Evolutionary conservation across 2,329 filamentous ascomycete species (phyloP).

Genomic region (Exophiala xenobiotica): DNA sequence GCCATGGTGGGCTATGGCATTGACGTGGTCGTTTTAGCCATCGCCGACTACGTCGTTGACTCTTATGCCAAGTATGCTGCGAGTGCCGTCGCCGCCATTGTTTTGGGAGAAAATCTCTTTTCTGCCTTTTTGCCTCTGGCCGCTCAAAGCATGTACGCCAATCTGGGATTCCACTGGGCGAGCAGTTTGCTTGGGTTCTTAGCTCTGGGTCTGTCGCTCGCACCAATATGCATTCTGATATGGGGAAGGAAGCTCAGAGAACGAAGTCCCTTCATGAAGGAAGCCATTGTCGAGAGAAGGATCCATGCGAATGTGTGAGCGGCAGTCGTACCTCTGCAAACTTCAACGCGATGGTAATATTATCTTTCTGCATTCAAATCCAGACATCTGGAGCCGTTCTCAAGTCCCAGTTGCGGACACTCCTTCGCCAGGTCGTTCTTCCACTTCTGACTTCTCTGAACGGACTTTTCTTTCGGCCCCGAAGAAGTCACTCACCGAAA

Average conservation of each 20-base stretch:
- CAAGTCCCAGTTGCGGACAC: too few relatives aligned
- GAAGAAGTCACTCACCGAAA: too few relatives aligned
- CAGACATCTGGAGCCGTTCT: too few relatives aligned
- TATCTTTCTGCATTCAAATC: too few relatives aligned
- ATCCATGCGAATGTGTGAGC: not conserved
- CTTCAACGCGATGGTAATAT: too few relatives aligned
- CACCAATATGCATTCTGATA: constrained; percentile 38
- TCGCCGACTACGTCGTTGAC: constrained; percentile 52
- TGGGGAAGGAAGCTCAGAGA: constrained; percentile 9
- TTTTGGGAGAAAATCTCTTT: constrained; percentile 50
- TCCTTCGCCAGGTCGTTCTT: too few relatives aligned
- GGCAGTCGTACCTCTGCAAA: too few relatives aligned
- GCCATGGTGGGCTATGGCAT: constrained; percentile 52
- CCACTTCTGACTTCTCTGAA: too few relatives aligned
- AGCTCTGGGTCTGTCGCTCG: constrained; percentile 44
- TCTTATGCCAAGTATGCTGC: constrained; percentile 52
- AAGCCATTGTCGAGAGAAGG: constrained; percentile 14
- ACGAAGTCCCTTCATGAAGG: constrained; percentile 22
- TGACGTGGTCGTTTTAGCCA: constrained; percentile 46
- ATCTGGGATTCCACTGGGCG: constrained; percentile 51
- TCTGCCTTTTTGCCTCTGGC: constrained; percentile 51
- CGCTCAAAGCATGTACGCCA: constrained; percentile 48
- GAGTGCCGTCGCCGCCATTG: constrained; percentile 50
- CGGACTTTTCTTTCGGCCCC: too few relatives aligned
- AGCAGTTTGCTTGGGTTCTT: constrained; percentile 49